These are phyloP conservation scores for Cryptococcus sp. DNA, from an alignment of 1,284 basidiomycete genomes.

Conservation along the genomic window DNA sequence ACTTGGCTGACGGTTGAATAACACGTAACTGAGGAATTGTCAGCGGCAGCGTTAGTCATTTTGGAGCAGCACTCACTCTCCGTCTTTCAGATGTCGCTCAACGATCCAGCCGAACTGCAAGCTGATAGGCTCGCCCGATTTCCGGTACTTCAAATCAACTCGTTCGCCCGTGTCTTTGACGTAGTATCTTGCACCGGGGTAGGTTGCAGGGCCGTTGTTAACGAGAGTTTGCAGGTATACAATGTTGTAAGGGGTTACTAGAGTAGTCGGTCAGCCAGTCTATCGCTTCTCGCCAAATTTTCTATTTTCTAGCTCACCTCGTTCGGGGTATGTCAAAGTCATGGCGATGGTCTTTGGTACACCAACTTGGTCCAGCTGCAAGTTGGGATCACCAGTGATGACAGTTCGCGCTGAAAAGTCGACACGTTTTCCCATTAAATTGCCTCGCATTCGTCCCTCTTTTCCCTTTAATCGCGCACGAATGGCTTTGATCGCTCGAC, in stretches of 20 bases:
- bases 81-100: slow-evolving; percentile 94
- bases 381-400: slow-evolving; percentile 97
- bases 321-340: slow-evolving; percentile 96
- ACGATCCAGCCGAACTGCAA: slow-evolving; percentile 99
- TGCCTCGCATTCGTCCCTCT: slow-evolving; percentile 95
- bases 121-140: slow-evolving; percentile 89
- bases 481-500: slow-evolving; percentile 97
- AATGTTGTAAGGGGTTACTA: slow-evolving; percentile 98
- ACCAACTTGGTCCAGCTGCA: slow-evolving; percentile 95
- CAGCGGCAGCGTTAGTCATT: background rate
- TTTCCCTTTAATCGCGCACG: slow-evolving; percentile 98
- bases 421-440: slow-evolving; percentile 99
- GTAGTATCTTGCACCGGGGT: slow-evolving; percentile 96
- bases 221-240: slow-evolving; percentile 92
- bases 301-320: slow-evolving; percentile 68
- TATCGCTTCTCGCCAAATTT: background rate
- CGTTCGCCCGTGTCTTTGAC: slow-evolving; percentile 97
- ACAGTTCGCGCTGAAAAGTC: slow-evolving; percentile 99
- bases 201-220: slow-evolving; percentile 92
- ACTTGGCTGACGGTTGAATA: slow-evolving; percentile 98
- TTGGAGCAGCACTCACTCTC: slow-evolving; percentile 69
- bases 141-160: slow-evolving; percentile 95
- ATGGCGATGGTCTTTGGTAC: slow-evolving; percentile 97
- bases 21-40: slow-evolving; percentile 66
- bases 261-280: background rate